A percentile compares a stretch with the other conserved stretches of the same genome.
These are phyloP conservation scores for Quercus robur DNA, from an alignment of 306 rosid species.

Conservation along the genomic window DNA sequence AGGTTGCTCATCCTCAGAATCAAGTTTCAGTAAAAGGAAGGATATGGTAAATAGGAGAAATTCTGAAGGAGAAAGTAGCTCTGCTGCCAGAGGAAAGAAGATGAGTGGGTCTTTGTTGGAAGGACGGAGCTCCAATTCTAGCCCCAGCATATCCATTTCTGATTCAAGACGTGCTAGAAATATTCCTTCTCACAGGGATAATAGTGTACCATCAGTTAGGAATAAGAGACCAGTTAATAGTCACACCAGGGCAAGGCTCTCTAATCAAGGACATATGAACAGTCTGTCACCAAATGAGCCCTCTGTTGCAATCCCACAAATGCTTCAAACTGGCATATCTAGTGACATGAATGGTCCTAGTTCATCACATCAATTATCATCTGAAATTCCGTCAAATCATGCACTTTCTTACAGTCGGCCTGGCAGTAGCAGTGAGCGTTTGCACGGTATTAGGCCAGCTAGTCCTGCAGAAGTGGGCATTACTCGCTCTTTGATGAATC, in stretches of 20 bases:
- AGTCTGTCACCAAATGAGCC: slow-evolving; percentile 35
- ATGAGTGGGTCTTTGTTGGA: slow-evolving; percentile 52
- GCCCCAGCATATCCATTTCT: slow-evolving; percentile 64
- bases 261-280: slow-evolving; percentile 58
- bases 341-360: slow-evolving; percentile 38
- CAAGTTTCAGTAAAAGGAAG: slow-evolving; percentile 45
- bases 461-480: slow-evolving; percentile 53
- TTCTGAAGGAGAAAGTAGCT: slow-evolving; percentile 86
- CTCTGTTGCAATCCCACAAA: slow-evolving; percentile 32
- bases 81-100: slow-evolving; percentile 70
- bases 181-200: slow-evolving; percentile 50
- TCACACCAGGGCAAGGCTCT: slow-evolving; percentile 50
- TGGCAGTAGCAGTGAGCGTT: slow-evolving; percentile 46
- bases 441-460: slow-evolving; percentile 39
- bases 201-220: slow-evolving; percentile 50
- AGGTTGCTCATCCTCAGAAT: slow-evolving; percentile 57
- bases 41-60: slow-evolving; percentile 57
- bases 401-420: slow-evolving; percentile 51
- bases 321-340: slow-evolving; percentile 39
- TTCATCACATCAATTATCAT: slow-evolving; percentile 38
- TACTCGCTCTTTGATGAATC: slow-evolving; percentile 50
- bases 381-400: slow-evolving; percentile 39
- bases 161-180: slow-evolving; percentile 68
- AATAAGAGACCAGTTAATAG: slow-evolving; percentile 47
- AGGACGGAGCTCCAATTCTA: slow-evolving; percentile 43